Evolutionary conservation across 805 yeast species (phyloP).

Genomic region (Wickerhamiella domercqiae): DNA sequence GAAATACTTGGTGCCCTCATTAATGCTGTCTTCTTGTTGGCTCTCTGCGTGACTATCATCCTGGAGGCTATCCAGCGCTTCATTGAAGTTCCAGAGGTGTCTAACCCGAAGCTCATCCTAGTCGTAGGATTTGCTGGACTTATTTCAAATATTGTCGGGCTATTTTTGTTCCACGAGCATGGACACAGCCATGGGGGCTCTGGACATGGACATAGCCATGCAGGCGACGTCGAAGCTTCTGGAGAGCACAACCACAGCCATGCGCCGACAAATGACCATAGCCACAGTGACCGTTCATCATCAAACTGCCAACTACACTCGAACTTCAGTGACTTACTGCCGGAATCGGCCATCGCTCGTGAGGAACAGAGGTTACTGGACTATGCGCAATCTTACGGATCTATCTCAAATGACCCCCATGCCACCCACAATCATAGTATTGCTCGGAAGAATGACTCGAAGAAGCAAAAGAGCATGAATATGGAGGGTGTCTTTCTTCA

Average conservation of each 20-base stretch:
- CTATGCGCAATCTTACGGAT: slow-evolving; percentile 15
- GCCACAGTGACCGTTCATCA: no score
- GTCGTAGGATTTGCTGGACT: slow-evolving; percentile 76
- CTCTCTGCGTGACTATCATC: slow-evolving; percentile 80
- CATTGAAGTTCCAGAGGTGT: slow-evolving; percentile 60
- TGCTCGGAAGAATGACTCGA: slow-evolving; percentile 12
- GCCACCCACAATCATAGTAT: slow-evolving; percentile 1
- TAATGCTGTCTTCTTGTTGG: slow-evolving; percentile 84
- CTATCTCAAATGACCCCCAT: slow-evolving; percentile 11
- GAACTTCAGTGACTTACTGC: slow-evolving; percentile 8
- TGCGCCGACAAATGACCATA: slow-evolving; percentile 13
- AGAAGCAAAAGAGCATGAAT: slow-evolving; percentile 39
- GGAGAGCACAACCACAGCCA: slow-evolving; percentile 10
- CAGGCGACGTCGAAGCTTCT: slow-evolving; percentile 1
- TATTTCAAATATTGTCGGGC: slow-evolving; percentile 65
- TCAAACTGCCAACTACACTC: slow-evolving; percentile 3
- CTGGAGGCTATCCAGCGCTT: slow-evolving; percentile 88
- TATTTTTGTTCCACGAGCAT: slow-evolving; percentile 62
- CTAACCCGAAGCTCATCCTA: slow-evolving; percentile 69
- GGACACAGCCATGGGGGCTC: slow-evolving; percentile 35
- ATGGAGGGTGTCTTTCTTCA: slow-evolving; percentile 96
- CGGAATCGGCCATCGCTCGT: slow-evolving; percentile 14
- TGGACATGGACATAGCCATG: slow-evolving; percentile 19
- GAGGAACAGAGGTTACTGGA: slow-evolving; percentile 16
- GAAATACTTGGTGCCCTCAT: slow-evolving; percentile 90